Evolutionary conservation across 108 stramenopile genomes (phyloP).

Genomic region (Cyclotella atomus): DNA sequence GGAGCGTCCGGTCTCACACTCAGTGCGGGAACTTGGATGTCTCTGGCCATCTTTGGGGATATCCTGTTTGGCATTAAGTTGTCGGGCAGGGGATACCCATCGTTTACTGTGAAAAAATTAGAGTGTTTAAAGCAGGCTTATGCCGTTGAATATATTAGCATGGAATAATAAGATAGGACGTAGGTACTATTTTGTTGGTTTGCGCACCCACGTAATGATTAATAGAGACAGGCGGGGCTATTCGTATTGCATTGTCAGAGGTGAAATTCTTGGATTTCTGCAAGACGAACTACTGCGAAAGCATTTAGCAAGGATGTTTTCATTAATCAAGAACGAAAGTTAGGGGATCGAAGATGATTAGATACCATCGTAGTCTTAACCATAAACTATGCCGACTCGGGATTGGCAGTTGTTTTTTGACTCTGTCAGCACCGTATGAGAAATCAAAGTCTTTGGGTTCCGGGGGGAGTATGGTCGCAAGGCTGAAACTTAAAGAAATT

Average conservation of each 20-base stretch:
- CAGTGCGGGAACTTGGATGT: slow-evolving; percentile 52
- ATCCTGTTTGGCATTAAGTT: slow-evolving; percentile 91
- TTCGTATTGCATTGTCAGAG: slow-evolving; percentile 98
- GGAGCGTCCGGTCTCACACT: slow-evolving; percentile 50
- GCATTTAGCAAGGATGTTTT: slow-evolving; percentile 99
- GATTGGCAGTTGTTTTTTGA: slow-evolving; percentile 91
- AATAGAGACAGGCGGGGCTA: slow-evolving; percentile 98
- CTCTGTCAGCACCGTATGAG: slow-evolving; percentile 95
- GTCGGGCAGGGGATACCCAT: slow-evolving; percentile 88
- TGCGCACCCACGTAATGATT: slow-evolving; percentile 96
- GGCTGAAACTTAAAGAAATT: slow-evolving; percentile 86
- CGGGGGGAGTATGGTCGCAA: slow-evolving; percentile 78
- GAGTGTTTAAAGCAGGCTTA: slow-evolving; percentile 99
- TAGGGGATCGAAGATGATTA: slow-evolving; percentile 99
- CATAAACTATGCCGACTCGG: slow-evolving; percentile 99
- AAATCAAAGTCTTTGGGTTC: slow-evolving; percentile 95
- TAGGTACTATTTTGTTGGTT: slow-evolving; percentile 99
- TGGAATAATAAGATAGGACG: slow-evolving; percentile 97
- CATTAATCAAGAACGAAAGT: slow-evolving; percentile 99
- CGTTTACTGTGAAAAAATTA: slow-evolving; percentile 98
- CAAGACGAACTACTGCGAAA: slow-evolving; percentile 99
- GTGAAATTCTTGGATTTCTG: slow-evolving; percentile 98
- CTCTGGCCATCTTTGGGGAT: slow-evolving; percentile 85
- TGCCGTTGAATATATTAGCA: slow-evolving; percentile 97
- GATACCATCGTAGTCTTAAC: slow-evolving; percentile 99